Conservation (phyloP, 768 basidiomycete genomes). For the Lyophyllum shimeji region DNA sequence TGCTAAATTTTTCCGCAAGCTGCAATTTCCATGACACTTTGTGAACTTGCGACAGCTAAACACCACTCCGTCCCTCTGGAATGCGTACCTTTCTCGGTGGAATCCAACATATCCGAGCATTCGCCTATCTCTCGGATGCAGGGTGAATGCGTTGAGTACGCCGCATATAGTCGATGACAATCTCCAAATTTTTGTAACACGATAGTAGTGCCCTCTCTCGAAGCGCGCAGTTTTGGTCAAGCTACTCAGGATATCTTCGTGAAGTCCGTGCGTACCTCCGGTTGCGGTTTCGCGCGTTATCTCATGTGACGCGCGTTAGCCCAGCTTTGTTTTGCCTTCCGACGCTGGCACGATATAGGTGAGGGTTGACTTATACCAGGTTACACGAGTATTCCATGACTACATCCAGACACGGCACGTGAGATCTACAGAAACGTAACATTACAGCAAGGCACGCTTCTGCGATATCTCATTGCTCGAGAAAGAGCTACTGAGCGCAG, state of each 20-base stretch:
- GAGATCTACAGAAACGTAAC: conserved; percentile 69
- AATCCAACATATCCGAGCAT: conserved; percentile 12
- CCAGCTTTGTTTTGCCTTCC: conserved; percentile 74
- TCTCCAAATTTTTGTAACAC: neutral
- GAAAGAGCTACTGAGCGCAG: conserved; percentile 35
- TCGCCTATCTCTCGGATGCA: conserved; percentile 24
- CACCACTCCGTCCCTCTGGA: conserved; percentile 69
- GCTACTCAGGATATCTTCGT: conserved; percentile 80
- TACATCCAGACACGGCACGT: conserved; percentile 53
- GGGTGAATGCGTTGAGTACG: conserved; percentile 54
- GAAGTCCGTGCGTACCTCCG: conserved; percentile 61
- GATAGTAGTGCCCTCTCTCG: conserved; percentile 71
- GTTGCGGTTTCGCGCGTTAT: neutral
- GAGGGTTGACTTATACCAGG: neutral
- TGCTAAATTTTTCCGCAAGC: conserved; percentile 35
- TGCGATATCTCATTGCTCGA: conserved; percentile 44
- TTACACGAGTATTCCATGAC: neutral
- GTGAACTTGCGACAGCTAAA: conserved; percentile 74
- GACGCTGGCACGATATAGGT: conserved; percentile 77
- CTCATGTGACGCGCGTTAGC: conserved; percentile 37
- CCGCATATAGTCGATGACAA: neutral
- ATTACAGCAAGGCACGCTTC: conserved; percentile 50
- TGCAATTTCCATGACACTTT: conserved; percentile 76
- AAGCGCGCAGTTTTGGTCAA: conserved; percentile 84
- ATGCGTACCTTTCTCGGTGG: conserved; percentile 42